phyloP scores from a whole-genome alignment of 1,284 basidiomycete species.

The Sanghuangporus baumii region DNA sequence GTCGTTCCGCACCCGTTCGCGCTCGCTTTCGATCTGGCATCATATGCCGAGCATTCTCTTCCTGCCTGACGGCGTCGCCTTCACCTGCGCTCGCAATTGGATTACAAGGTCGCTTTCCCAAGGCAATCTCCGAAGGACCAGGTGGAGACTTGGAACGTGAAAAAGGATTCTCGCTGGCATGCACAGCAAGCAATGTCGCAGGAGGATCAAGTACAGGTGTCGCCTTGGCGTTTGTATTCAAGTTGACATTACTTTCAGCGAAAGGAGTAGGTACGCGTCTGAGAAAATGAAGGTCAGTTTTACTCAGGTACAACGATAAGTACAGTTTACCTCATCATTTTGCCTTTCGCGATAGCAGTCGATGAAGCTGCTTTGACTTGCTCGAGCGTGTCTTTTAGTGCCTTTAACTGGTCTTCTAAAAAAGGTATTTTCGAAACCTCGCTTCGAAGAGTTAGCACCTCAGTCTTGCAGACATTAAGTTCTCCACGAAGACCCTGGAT shows the following conservation, averaged over 20 bases:
- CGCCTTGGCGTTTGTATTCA: not conserved
- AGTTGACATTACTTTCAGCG: conserved; percentile 13
- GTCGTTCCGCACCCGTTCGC: conserved; percentile 26
- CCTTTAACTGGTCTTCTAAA: conserved; percentile 10
- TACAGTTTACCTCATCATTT: conserved; percentile 4
- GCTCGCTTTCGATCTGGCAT: conserved; percentile 48
- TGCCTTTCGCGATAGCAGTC: not conserved
- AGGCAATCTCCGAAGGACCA: conserved; percentile 33
- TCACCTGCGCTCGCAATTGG: conserved; percentile 36
- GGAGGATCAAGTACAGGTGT: not conserved
- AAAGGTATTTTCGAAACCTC: conserved; percentile 8
- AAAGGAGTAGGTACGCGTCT: conserved; percentile 17
- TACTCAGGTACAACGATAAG: not conserved
- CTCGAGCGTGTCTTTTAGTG: conserved; percentile 8
- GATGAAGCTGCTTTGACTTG: not conserved
- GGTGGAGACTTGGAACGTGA: conserved; percentile 20
- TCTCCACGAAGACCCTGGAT: conserved; percentile 10
- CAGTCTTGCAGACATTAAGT: conserved; percentile 11
- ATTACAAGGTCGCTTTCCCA: conserved; percentile 60
- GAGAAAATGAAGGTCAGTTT: not conserved
- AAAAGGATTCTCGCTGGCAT: not conserved
- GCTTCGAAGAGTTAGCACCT: conserved; percentile 7
- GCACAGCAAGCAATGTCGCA: not conserved
- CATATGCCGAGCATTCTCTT: conserved; percentile 30
- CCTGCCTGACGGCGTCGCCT: conserved; percentile 34